Evolutionary conservation across 495 filamentous ascomycete species (phyloP).

Genomic region (Massariosphaeria phaeospora): DNA sequence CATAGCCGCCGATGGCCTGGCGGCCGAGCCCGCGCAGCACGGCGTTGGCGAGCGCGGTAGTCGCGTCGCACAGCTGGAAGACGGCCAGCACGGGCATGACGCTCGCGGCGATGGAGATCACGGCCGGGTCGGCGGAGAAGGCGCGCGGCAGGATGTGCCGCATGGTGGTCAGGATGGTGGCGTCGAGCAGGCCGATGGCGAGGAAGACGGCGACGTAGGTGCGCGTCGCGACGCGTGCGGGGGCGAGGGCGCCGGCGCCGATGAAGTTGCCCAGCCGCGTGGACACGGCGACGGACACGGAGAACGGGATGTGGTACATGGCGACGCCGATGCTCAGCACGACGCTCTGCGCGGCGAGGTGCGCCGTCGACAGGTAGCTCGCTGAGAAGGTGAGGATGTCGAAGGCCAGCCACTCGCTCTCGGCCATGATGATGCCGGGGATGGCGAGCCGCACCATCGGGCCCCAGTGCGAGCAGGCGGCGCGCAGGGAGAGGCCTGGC

Average conservation of each 20-base stretch:
- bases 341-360: constrained; percentile 33
- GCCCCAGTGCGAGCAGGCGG: constrained; percentile 30
- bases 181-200: constrained; percentile 18
- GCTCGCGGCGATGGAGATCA: constrained; percentile 4
- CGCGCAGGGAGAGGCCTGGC: constrained; percentile 23
- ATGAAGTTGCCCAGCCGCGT: constrained; percentile 25
- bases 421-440: constrained; percentile 31
- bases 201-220: constrained; percentile 17
- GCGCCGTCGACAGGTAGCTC: constrained; percentile 16
- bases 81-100: constrained; percentile 16
- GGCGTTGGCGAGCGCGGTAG: constrained; percentile 4
- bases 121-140: constrained; percentile 13
- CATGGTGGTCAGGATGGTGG: neutral
- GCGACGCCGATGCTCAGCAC: constrained; percentile 21
- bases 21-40: constrained; percentile 17
- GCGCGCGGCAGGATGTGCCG: constrained; percentile 3
- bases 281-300: constrained; percentile 13
- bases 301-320: constrained; percentile 31
- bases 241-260: constrained; percentile 10
- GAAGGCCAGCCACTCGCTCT: constrained; percentile 35
- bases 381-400: constrained; percentile 30
- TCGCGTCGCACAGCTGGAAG: constrained; percentile 21
- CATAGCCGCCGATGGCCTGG: constrained; percentile 22
- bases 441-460: constrained; percentile 33
- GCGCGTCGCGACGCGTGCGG: constrained; percentile 8